phyloP scores from a whole-genome alignment of 179 eudicot genomes.

The Beta macrorhiza region DNA sequence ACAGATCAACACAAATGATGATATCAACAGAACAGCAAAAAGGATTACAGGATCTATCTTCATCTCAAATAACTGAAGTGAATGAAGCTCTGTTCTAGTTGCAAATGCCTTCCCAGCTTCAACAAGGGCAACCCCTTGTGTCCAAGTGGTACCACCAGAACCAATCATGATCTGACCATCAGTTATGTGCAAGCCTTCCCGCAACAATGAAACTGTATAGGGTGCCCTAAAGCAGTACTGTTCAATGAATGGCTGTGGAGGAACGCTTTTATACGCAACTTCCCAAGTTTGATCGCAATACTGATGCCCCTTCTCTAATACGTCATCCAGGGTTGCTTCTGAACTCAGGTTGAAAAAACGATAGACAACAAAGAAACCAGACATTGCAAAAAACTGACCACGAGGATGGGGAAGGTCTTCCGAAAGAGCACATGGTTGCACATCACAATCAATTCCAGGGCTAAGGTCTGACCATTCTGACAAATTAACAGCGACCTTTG shows the following conservation, averaged over 20 bases:
- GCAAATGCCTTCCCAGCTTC: conserved; percentile 89
- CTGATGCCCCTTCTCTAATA: conserved; percentile 72
- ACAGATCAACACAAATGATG: conserved; percentile 50
- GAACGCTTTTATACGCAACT: conserved; percentile 74
- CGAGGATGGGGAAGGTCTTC: conserved; percentile 67
- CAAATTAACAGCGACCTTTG: conserved; percentile 78
- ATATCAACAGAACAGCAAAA: conserved; percentile 53
- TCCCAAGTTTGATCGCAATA: conserved; percentile 81
- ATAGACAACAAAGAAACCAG: conserved; percentile 92
- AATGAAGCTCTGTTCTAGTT: conserved; percentile 39
- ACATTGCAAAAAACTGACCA: conserved; percentile 91
- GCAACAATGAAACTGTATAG: conserved; percentile 67
- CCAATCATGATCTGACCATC: conserved; percentile 70
- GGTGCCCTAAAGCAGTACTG: conserved; percentile 99
- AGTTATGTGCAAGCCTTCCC: conserved; percentile 85
- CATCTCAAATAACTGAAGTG: conserved; percentile 54
- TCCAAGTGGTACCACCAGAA: conserved; percentile 98
- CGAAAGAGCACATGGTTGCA: conserved; percentile 85
- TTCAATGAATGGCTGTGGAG: conserved; percentile 92
- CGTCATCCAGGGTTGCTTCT: conserved; percentile 80
- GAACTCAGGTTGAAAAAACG: conserved; percentile 86
- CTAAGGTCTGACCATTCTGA: conserved; percentile 83
- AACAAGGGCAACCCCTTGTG: conserved; percentile 88
- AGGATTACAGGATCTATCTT: conserved; percentile 65
- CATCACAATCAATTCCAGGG: conserved; percentile 76